Evolutionary conservation across 148 eudicot species (phyloP).

Genomic region (Heliosperma pusillum): DNA sequence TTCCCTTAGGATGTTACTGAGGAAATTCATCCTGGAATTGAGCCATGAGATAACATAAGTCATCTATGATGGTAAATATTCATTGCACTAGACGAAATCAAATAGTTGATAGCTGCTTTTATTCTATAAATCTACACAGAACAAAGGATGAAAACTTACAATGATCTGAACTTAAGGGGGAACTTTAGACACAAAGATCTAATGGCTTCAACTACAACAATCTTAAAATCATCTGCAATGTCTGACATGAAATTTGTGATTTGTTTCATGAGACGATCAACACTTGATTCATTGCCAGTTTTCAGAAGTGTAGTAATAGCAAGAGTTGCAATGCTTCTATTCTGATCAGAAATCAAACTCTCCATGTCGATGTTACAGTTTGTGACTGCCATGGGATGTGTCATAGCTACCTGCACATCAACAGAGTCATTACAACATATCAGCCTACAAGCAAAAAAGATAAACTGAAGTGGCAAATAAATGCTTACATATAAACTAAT

Average conservation of each 20-base stretch:
- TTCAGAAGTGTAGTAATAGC: constrained; percentile 94
- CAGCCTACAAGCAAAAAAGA: neutral
- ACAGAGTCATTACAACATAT: constrained; percentile 20
- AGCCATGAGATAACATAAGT: constrained; percentile 6
- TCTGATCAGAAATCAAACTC: constrained; percentile 95
- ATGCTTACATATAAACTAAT: neutral
- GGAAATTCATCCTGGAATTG: constrained; percentile 81
- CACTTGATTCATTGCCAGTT: constrained; percentile 97
- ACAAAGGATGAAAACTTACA: constrained; percentile 46
- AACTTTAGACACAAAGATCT: constrained; percentile 87
- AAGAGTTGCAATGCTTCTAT: constrained; percentile 98
- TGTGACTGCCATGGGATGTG: constrained; percentile 97
- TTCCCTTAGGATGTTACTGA: constrained; percentile 92
- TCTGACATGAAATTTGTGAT: constrained; percentile 98
- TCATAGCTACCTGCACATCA: constrained; percentile 84
- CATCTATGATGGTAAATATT: neutral
- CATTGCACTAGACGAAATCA: neutral
- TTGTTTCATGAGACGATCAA: constrained; percentile 97
- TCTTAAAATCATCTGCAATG: constrained; percentile 97
- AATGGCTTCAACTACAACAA: constrained; percentile 96
- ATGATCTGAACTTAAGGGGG: constrained; percentile 88
- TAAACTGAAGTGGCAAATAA: neutral
- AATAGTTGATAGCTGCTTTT: neutral
- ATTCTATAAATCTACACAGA: neutral
- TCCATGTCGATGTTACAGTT: constrained; percentile 99